Evolutionary conservation across 2,329 filamentous ascomycete genomes (phyloP), one percentile per base, ranked within the genome.

Genomic region (Colletotrichum sidae): DNA sequence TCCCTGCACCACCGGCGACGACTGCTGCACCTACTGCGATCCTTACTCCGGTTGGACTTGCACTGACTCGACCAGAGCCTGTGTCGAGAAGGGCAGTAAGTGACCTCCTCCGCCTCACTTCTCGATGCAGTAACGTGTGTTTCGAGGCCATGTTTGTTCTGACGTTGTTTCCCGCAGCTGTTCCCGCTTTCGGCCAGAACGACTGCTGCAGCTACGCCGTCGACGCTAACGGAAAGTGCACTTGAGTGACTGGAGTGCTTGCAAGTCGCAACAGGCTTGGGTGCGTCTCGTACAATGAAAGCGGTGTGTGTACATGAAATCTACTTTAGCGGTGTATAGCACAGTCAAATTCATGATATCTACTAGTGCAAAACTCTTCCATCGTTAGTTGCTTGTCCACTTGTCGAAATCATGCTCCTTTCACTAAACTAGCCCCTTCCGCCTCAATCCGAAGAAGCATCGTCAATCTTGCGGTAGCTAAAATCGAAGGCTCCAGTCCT

Each of bases 21-120:
- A 56, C 15, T 56, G 54, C 54, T 56, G 54, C 54, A 47, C 42
- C 54, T 56, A 56, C 54, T 56, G 54, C 54, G 54, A 56, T n/a
- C 54, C 54, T n/a, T 39, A 39, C 34, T 38, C 54, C 15, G 54
- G 54, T 11, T 47, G 42, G 42, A 55, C 33, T 12, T 56, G 54
- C 42, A 38, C 34, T 4, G 54, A 47, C 35, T 15, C 35, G 10
- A 56, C 34, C 8, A 25, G 10, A 35, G 35, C 41, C 34, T 56
- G 54, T 15, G 13, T 56, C 1, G 42, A 39, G 34, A 56, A 56
- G 54, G 54, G 54, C 54, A 39, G 54, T 56, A 56, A 46, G 42
- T 56, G 8, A 55, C 11, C 4, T 25, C 38, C n/a, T 13, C 15
- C 17, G 8, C 37, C 17, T 41, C 50, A 37, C 52, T 8, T 34